phyloP scores from a whole-genome alignment of 1,284 basidiomycete genomes.

The Ustilago lituana region DNA sequence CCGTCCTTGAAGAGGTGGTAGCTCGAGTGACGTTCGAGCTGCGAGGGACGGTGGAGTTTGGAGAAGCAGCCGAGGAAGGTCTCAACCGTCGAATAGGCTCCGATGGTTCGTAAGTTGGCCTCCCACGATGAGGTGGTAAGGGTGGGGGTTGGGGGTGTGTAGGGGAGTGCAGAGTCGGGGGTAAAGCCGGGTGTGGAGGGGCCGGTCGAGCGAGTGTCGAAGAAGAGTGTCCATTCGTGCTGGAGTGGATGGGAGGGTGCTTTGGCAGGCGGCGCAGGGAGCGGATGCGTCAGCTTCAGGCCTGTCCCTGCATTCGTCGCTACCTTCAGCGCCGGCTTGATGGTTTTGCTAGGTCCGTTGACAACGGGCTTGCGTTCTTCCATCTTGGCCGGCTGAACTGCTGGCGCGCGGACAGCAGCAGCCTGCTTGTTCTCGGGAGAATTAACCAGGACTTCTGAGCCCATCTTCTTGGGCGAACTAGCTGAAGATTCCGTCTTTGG shows the following conservation, averaged over 20 bases:
- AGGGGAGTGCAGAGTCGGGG: slow-evolving; percentile 80
- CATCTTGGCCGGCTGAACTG: background rate
- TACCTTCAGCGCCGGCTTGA: slow-evolving; percentile 1
- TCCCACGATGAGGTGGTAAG: slow-evolving; percentile 38
- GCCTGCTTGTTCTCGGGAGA: slow-evolving; percentile 2
- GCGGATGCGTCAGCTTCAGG: slow-evolving; percentile 7
- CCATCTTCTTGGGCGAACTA: slow-evolving; percentile 16
- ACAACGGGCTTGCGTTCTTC: background rate
- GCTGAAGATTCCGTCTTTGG: background rate
- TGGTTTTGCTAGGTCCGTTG: background rate
- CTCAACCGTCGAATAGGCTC: slow-evolving; percentile 72
- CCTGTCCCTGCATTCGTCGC: background rate
- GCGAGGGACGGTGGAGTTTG: slow-evolving; percentile 88
- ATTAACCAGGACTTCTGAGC: background rate
- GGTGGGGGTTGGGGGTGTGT: slow-evolving; percentile 75
- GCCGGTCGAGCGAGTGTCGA: slow-evolving; percentile 71
- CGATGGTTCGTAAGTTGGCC: slow-evolving; percentile 55
- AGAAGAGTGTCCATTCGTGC: slow-evolving; percentile 86
- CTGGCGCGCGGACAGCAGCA: too few relatives aligned
- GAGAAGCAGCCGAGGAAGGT: slow-evolving; percentile 93
- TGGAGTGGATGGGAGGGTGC: slow-evolving; percentile 76
- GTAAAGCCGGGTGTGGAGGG: slow-evolving; percentile 67
- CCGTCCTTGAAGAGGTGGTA: slow-evolving; percentile 93
- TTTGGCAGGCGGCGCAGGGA: slow-evolving; percentile 18
- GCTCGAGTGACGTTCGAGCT: slow-evolving; percentile 85